Percentiles rank a stretch among this genome's conserved stretches.
phyloP scores from a whole-genome alignment of 2,329 filamentous ascomycete genomes.

The Xenoacremonium recifei region DNA sequence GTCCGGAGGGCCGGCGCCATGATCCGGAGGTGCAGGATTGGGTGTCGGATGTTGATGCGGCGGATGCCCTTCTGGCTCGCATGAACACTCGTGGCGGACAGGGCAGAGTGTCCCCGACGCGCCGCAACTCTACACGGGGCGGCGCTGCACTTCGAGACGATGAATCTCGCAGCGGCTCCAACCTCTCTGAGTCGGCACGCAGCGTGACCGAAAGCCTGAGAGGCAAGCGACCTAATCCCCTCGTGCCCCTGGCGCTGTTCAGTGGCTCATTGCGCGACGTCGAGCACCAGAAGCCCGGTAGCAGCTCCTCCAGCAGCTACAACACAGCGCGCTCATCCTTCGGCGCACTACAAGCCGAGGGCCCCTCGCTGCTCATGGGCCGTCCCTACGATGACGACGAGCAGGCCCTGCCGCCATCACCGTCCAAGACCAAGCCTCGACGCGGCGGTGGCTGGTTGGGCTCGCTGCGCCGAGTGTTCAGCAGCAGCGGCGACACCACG shows the following conservation, averaged over 20 bases:
- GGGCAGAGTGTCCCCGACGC: slow-evolving; percentile 38
- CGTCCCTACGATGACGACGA: slow-evolving; percentile 34
- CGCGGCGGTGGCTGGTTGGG: slow-evolving; percentile 68
- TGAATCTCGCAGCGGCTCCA: slow-evolving; percentile 54
- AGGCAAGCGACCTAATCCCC: slow-evolving; percentile 33
- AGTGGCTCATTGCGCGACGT: slow-evolving; percentile 8
- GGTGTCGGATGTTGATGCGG: slow-evolving; percentile 55
- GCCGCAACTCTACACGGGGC: slow-evolving; percentile 36
- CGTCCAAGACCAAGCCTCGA: slow-evolving; percentile 56
- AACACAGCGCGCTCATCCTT: slow-evolving; percentile 56
- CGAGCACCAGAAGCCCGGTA: slow-evolving; percentile 35
- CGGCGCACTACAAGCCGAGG: slow-evolving; percentile 50
- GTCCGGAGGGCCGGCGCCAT: slow-evolving; percentile 37
- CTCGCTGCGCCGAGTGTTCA: slow-evolving; percentile 63
- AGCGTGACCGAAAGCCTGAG: slow-evolving; percentile 43
- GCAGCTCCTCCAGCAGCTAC: slow-evolving; percentile 45
- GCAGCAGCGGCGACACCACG: slow-evolving; percentile 38
- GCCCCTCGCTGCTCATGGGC: slow-evolving; percentile 45
- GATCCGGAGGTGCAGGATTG: slow-evolving; percentile 58
- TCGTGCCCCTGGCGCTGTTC: slow-evolving; percentile 17
- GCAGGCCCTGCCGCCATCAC: slow-evolving; percentile 45
- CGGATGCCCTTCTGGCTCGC: slow-evolving; percentile 50
- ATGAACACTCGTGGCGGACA: slow-evolving; percentile 35
- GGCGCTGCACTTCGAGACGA: slow-evolving; percentile 39
- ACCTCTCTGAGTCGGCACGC: slow-evolving; percentile 53